Evolutionary conservation across 495 filamentous ascomycete genomes (phyloP), one percentile per base, ranked within the genome.

Genomic region (Tuber calosporum): DNA sequence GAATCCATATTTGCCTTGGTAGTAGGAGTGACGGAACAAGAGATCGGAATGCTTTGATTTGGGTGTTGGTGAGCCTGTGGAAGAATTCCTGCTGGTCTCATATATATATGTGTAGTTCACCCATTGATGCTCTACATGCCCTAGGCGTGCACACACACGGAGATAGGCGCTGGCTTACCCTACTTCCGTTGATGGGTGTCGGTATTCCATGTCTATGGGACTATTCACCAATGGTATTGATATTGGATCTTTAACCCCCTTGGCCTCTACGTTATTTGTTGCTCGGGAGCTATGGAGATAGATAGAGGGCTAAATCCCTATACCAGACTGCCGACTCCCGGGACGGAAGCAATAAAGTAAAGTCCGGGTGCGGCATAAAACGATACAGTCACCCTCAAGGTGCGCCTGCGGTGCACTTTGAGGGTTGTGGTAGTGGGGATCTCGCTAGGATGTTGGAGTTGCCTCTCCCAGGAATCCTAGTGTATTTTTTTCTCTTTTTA

Each of bases 271-370:
- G 22, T 53, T 30, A 26, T 58, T 26, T 1, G 9, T 9, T n/a
- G 19, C 45, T 48, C 45, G 22, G 2, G 22, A 9, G 20, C 20
- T n/a, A 22, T 34, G 53, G 53, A 62, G 53, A 62, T 62, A 62
- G 53, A 62, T 62, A 62, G 22, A 34, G 53, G 17, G 48, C n/a
- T 58, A 13, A 26, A 58, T 58, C n/a, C 22, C 8, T 2, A 58
- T 0, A 26, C 13, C 15, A 11, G 53, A 17, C 13, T 15, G 8
- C 8, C 53, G 19, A 62, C 30, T 62, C 53, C 13, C 11, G 17
- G 53, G 17, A 62, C 53, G 53, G 53, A 62, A 30, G 26, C 11
- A 1, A 1, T 89, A 30, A 89, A 88, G 69, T 77, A 87, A 42
- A 74, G 79, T 67, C 83, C 85, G 76, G 83, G 81, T 76, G 11